phyloP scores from a whole-genome alignment of 2,329 filamentous ascomycete species.

The Arthrinium phaeospermum region DNA sequence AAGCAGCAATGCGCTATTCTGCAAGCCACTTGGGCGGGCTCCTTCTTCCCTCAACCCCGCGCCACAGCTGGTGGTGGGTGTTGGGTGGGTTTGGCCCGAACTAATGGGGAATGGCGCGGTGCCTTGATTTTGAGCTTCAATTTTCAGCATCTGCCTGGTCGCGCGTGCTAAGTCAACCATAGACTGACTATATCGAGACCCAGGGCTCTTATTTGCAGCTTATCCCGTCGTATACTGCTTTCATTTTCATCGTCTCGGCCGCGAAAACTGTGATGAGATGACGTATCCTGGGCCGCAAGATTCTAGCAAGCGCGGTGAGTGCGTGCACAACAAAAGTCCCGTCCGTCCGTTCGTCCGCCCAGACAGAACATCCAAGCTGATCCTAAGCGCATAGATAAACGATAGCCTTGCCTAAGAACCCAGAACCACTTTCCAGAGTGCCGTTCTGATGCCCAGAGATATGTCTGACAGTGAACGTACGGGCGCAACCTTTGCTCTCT shows the following conservation, averaged over 20 bases:
- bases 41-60: background rate
- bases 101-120: background rate
- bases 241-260: background rate
- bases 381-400: background rate
- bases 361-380: background rate
- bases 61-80: slow-evolving; percentile 1
- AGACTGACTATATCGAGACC: background rate
- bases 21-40: background rate
- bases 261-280: slow-evolving; percentile 2
- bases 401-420: background rate
- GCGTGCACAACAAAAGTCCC: background rate
- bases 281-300: background rate
- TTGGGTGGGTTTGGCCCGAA: slow-evolving; percentile 4
- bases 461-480: slow-evolving; percentile 15
- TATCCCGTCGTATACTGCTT: background rate
- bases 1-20: background rate
- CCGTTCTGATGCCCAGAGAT: background rate
- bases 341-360: background rate
- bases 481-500: background rate
- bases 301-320: slow-evolving; percentile 14
- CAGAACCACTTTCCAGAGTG: background rate
- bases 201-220: background rate
- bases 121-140: slow-evolving; percentile 14
- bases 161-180: background rate
- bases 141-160: slow-evolving; percentile 7